Conservation (phyloP, 2,329 filamentous ascomycete genomes). For the Pseudogymnoascus sp. region DNA sequence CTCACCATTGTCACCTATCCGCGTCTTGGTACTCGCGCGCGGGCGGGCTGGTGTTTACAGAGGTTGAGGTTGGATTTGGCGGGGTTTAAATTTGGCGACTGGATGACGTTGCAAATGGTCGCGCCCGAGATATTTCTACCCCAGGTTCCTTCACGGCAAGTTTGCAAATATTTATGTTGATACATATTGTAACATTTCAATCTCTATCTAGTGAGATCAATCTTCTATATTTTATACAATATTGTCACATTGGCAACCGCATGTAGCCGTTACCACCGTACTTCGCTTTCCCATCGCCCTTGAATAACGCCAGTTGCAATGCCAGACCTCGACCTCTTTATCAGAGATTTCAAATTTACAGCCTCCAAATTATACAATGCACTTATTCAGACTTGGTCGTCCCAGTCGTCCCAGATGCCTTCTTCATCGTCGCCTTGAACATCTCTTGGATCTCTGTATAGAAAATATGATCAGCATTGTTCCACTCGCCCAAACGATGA, state of each 20-base stretch:
- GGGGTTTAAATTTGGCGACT: conserved; percentile 10
- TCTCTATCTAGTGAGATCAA: conserved; percentile 4
- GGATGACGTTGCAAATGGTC: neutral
- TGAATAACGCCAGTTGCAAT: conserved; percentile 10
- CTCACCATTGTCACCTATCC: conserved; percentile 26
- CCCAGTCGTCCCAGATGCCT: conserved; percentile 5
- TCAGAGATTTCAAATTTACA: conserved; percentile 6
- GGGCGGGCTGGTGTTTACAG: conserved; percentile 4
- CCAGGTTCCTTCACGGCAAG: neutral
- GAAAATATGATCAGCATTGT: conserved; percentile 15
- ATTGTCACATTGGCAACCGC: conserved; percentile 2
- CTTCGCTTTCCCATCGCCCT: conserved; percentile 10
- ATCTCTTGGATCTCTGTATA: conserved; percentile 26
- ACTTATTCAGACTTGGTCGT: conserved; percentile 8
- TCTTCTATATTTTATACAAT: conserved; percentile 1
- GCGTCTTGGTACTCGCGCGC: conserved; percentile 3
- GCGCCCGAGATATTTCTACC: conserved; percentile 1
- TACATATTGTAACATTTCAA: conserved; percentile 7
- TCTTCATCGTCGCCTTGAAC: conserved; percentile 20
- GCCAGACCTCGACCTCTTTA: neutral
- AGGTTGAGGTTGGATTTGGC: conserved; percentile 1
- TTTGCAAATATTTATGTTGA: neutral
- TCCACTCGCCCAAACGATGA: neutral
- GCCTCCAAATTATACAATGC: conserved; percentile 5
- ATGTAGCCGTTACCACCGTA: neutral